Evolutionary conservation across 1,139 yeast genomes (phyloP).

Genomic region (Kurtzmaniella quercitrusa): DNA sequence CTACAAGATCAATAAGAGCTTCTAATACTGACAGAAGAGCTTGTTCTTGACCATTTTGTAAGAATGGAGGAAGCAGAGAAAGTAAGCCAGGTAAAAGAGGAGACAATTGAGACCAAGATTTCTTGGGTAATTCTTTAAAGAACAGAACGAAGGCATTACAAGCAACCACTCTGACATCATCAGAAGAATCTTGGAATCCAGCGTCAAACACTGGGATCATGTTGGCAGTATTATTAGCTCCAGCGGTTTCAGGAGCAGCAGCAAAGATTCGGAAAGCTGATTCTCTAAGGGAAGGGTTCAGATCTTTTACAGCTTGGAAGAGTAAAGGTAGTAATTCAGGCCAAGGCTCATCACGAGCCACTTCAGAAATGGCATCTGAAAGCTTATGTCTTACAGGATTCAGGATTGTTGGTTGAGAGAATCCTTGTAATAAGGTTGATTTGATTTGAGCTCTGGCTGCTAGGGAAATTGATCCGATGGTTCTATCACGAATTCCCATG

Average conservation of each 20-base stretch:
- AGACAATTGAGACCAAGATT: conserved; percentile 70
- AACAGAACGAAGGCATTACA: conserved; percentile 90
- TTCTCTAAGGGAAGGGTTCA: conserved; percentile 75
- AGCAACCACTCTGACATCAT: conserved; percentile 85
- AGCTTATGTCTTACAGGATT: conserved; percentile 82
- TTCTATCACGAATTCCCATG: conserved; percentile 64
- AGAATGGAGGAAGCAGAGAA: conserved; percentile 81
- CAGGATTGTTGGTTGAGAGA: conserved; percentile 58
- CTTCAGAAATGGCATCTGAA: conserved; percentile 91
- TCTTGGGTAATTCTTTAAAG: conserved; percentile 76
- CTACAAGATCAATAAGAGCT: conserved; percentile 83
- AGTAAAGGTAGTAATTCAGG: conserved; percentile 72
- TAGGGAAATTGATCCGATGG: conserved; percentile 65
- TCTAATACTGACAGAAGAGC: conserved; percentile 87
- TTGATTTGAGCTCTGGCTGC: conserved; percentile 63
- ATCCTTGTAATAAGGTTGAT: conserved; percentile 65
- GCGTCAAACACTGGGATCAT: conserved; percentile 66
- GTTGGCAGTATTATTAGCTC: conserved; percentile 50
- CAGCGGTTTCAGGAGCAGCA: conserved; percentile 76
- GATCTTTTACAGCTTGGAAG: conserved; percentile 59
- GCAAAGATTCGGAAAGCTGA: conserved; percentile 88
- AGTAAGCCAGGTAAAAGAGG: conserved; percentile 78
- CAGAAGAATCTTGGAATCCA: conserved; percentile 76
- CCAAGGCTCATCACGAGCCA: conserved; percentile 79
- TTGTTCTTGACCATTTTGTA: conserved; percentile 71